Conservation (phyloP, 2,329 filamentous ascomycete species). For the Fonsecaea nubica region DNA sequence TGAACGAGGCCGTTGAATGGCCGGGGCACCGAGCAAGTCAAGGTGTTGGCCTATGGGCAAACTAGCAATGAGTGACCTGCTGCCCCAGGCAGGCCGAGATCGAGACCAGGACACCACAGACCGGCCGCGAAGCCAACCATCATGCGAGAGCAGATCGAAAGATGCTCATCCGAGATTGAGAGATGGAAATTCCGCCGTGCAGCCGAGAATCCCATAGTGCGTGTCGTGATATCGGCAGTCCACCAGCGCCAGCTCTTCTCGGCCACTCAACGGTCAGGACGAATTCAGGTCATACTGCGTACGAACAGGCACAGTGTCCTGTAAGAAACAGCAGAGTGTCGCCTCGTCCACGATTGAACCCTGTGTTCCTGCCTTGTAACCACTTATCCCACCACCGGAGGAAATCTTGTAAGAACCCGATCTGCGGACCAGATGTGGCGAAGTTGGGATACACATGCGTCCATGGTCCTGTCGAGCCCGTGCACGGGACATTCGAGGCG, state of each 20-base stretch:
- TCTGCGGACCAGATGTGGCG: constrained; percentile 25
- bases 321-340: constrained; percentile 20
- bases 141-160: constrained; percentile 25
- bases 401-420: constrained; percentile 28
- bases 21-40: constrained; percentile 17
- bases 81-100: constrained; percentile 25
- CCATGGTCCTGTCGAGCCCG: constrained; percentile 26
- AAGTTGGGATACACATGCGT: constrained; percentile 30
- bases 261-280: constrained; percentile 26
- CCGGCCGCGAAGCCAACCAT: constrained; percentile 25
- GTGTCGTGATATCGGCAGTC: constrained; percentile 4
- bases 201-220: constrained; percentile 11
- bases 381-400: constrained; percentile 30
- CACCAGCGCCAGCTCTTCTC: constrained; percentile 20
- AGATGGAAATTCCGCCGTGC: constrained; percentile 10
- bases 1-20: neutral
- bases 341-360: constrained; percentile 25
- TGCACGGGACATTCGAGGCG: constrained; percentile 20
- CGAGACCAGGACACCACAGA: constrained; percentile 29
- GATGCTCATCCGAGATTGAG: constrained; percentile 8
- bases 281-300: constrained; percentile 24
- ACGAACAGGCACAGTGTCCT: constrained; percentile 21
- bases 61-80: constrained; percentile 24
- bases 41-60: neutral
- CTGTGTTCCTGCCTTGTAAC: constrained; percentile 27